A percentile compares a stretch with the other conserved stretches of the same genome.
These are phyloP conservation scores for Xanthoconium purpureum DNA, from an alignment of 768 basidiomycete genomes.

Conservation along the genomic window DNA sequence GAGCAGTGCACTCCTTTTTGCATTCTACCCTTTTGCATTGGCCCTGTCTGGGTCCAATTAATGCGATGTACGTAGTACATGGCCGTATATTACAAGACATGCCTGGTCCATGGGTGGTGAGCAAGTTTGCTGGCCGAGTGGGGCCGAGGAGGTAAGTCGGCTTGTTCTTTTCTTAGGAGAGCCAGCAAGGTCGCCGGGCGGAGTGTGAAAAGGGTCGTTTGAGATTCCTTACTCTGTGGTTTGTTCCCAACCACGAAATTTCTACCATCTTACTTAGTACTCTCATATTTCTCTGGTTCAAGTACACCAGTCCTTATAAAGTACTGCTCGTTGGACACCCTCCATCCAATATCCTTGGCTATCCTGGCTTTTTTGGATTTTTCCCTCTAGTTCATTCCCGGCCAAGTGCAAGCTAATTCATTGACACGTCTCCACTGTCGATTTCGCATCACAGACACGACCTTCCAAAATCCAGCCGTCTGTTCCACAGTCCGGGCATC, in stretches of 20 bases:
- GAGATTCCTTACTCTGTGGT: constrained; percentile 24
- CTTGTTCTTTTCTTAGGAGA: constrained; percentile 8
- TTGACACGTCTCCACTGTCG: constrained; percentile 20
- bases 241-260: constrained; percentile 32
- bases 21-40: constrained; percentile 11
- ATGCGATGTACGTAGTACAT: constrained; percentile 13
- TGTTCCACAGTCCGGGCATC: constrained; percentile 15
- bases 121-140: neutral
- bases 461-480: constrained; percentile 18
- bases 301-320: constrained; percentile 34
- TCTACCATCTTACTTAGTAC: constrained; percentile 39
- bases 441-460: constrained; percentile 30
- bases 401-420: constrained; percentile 34
- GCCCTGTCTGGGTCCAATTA: constrained; percentile 13
- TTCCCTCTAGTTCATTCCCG: constrained; percentile 23
- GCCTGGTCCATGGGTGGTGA: neutral
- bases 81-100: constrained; percentile 15
- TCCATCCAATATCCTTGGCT: constrained; percentile 34
- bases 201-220: constrained; percentile 34
- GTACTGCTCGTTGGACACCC: constrained; percentile 31
- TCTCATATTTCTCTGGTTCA: constrained; percentile 34
- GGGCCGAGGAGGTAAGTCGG: constrained; percentile 7
- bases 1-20: constrained; percentile 9
- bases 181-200: constrained; percentile 16
- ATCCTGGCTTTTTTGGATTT: constrained; percentile 16